These are phyloP conservation scores for Pichiaceae sp. DNA, from an alignment of 1,139 yeast genomes.

Conservation along the genomic window DNA sequence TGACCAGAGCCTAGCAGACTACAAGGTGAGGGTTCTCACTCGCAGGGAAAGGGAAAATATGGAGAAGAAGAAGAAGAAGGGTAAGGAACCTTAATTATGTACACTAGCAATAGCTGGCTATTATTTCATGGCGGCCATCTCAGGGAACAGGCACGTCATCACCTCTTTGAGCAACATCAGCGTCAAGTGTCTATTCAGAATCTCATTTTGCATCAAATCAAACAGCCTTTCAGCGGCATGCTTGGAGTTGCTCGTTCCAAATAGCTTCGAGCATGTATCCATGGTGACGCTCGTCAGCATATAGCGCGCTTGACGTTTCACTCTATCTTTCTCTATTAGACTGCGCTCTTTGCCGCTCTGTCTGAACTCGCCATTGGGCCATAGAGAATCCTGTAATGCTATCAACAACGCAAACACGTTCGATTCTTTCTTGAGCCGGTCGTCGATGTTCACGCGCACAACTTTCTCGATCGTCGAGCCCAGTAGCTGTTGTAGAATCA, in stretches of 20 bases:
- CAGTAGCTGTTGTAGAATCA: slow-evolving; percentile 73
- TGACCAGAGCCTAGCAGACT: not conserved
- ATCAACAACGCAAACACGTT: slow-evolving; percentile 39
- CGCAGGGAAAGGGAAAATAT: not conserved
- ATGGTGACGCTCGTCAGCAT: slow-evolving; percentile 49
- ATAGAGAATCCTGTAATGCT: slow-evolving; percentile 39
- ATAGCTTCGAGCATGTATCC: slow-evolving; percentile 65
- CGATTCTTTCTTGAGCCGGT: slow-evolving; percentile 37
- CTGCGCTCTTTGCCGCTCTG: slow-evolving; percentile 36
- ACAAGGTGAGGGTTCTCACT: not conserved
- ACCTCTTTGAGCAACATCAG: slow-evolving; percentile 49
- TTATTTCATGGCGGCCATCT: slow-evolving; percentile 14
- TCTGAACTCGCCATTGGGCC: slow-evolving; percentile 56
- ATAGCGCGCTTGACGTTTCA: slow-evolving; percentile 51
- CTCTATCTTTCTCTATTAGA: slow-evolving; percentile 40
- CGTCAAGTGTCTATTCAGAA: slow-evolving; percentile 56
- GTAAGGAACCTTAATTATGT: no score
- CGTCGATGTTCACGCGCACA: slow-evolving; percentile 40
- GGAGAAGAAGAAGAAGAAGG: no score
- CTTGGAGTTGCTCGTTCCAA: slow-evolving; percentile 59
- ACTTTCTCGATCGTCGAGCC: slow-evolving; percentile 86
- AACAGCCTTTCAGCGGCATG: slow-evolving; percentile 56
- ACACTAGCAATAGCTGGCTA: no score
- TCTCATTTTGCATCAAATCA: slow-evolving; percentile 66
- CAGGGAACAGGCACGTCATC: slow-evolving; percentile 36